Percentiles rank a stretch among this genome's conserved stretches.
phyloP scores from a whole-genome alignment of 176 grass and related monocot genomes.

The Puya raimondii region DNA sequence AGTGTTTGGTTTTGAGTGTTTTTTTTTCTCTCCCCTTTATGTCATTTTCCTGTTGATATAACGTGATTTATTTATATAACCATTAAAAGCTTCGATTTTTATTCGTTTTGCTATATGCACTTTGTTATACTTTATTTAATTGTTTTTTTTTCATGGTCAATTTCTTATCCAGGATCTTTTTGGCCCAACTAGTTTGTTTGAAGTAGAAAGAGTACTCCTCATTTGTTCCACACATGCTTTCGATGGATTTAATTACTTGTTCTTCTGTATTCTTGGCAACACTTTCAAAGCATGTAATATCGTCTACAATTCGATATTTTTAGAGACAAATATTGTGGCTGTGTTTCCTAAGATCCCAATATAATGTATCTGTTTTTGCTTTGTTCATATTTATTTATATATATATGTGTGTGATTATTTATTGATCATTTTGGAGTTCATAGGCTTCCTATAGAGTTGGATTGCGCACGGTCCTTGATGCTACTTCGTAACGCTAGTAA shows the following conservation, averaged over 20 bases:
- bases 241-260: background rate
- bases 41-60: background rate
- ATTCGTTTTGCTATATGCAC: background rate
- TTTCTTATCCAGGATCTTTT: background rate
- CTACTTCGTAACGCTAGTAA: slow-evolving; percentile 17
- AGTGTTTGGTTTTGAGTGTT: background rate
- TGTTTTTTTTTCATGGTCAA: background rate
- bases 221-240: background rate
- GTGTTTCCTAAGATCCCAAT: background rate
- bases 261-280: background rate
- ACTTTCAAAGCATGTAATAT: background rate
- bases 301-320: background rate
- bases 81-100: background rate
- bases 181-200: background rate
- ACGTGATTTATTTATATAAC: background rate
- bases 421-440: background rate
- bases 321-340: background rate
- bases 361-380: background rate
- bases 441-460: slow-evolving; percentile 31
- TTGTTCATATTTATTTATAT: background rate
- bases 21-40: background rate
- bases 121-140: background rate
- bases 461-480: slow-evolving; percentile 16
- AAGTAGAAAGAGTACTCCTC: background rate
- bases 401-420: background rate